These are phyloP conservation scores for Polyplosphaeria fusca DNA, from an alignment of 495 filamentous ascomycete genomes.

Conservation along the genomic window DNA sequence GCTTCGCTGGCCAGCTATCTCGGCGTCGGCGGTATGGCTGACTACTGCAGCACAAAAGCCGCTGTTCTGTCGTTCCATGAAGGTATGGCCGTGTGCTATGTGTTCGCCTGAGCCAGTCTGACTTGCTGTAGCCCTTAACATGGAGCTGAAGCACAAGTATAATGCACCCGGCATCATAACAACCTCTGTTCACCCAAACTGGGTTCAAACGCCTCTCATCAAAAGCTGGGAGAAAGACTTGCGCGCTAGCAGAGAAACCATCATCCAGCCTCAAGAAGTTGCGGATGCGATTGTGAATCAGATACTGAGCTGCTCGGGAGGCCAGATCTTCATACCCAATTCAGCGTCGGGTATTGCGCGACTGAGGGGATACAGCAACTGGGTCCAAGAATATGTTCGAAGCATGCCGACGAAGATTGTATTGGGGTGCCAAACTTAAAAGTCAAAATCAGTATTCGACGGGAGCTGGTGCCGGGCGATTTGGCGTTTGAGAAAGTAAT, in stretches of 20 bases:
- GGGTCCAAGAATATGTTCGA: conserved; percentile 23
- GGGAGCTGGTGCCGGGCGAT: too few relatives aligned
- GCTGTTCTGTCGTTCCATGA: conserved; percentile 56
- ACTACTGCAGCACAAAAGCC: conserved; percentile 58
- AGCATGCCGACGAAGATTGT: too few relatives aligned
- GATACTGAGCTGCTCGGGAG: conserved; percentile 17
- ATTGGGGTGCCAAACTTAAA: too few relatives aligned
- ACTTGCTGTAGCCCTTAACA: conserved; percentile 32
- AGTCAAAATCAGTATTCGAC: too few relatives aligned
- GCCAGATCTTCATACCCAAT: conserved; percentile 20
- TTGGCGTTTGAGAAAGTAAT: not conserved
- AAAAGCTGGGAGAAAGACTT: conserved; percentile 22
- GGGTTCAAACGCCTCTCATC: conserved; percentile 35
- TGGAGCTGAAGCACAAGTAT: conserved; percentile 37
- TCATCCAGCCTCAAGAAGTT: conserved; percentile 17
- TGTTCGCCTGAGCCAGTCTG: too few relatives aligned
- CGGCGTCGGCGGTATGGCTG: conserved; percentile 47
- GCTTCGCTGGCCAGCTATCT: conserved; percentile 56
- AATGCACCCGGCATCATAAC: conserved; percentile 36
- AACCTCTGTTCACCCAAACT: conserved; percentile 41
- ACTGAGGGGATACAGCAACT: conserved; percentile 24
- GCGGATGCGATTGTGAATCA: conserved; percentile 26
- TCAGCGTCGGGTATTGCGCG: not conserved
- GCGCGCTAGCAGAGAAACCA: not conserved
- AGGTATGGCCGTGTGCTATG: conserved; percentile 45